Evolutionary conservation across 345 rosid genomes (phyloP).

Genomic region (Sonneratia alba): DNA sequence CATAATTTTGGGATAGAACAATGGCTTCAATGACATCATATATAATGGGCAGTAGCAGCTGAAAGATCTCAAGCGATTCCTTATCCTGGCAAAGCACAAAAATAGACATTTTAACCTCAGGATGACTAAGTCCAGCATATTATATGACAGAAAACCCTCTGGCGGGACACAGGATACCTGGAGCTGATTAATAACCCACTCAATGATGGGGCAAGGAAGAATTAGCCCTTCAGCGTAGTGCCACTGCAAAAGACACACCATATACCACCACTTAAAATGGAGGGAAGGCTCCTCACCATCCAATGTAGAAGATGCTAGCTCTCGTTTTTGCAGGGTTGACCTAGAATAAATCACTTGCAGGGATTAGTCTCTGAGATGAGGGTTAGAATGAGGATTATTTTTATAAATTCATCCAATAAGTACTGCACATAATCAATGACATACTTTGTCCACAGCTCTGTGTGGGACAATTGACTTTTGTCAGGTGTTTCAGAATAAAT

Average conservation of each 20-base stretch:
- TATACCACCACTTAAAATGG: constrained; percentile 90
- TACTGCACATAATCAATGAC: constrained; percentile 78
- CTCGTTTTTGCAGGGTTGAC: constrained; percentile 44
- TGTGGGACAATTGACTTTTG: constrained; percentile 50
- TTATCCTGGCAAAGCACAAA: constrained; percentile 57
- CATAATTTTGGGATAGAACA: constrained; percentile 80
- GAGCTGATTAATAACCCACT: constrained; percentile 85
- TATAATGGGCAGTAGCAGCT: constrained; percentile 81
- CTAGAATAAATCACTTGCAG: constrained; percentile 61
- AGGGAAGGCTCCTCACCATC: constrained; percentile 83
- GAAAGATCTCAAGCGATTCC: constrained; percentile 66
- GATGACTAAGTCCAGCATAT: not conserved
- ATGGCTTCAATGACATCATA: constrained; percentile 78
- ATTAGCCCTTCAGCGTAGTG: constrained; percentile 86
- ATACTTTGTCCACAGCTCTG: constrained; percentile 97
- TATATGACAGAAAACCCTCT: not conserved
- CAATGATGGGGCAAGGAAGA: constrained; percentile 78
- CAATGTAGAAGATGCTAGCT: constrained; percentile 36
- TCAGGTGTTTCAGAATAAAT: constrained; percentile 60
- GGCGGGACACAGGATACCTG: constrained; percentile 39
- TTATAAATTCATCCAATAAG: constrained; percentile 70
- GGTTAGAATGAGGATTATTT: constrained; percentile 53
- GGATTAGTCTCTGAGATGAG: constrained; percentile 54
- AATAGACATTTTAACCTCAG: constrained; percentile 7
- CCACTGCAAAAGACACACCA: constrained; percentile 90